phyloP scores from a whole-genome alignment of 2,329 filamentous ascomycete genomes.

The Teratosphaeria gauchensis region DNA sequence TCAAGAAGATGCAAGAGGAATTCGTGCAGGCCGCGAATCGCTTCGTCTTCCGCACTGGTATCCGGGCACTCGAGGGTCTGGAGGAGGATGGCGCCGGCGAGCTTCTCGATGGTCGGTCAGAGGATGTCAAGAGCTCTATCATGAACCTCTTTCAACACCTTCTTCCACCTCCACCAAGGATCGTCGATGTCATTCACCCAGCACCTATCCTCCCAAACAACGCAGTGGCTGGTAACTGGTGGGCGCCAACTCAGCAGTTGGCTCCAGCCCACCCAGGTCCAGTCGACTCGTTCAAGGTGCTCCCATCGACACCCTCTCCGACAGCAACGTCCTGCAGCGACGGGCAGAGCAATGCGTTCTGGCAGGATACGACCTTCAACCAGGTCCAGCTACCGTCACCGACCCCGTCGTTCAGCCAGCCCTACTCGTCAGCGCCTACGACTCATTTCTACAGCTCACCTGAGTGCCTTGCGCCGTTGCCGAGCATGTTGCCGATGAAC shows the following conservation, averaged over 20 bases:
- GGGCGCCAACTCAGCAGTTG: slow-evolving; percentile 47
- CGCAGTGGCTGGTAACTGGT: slow-evolving; percentile 57
- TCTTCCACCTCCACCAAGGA: slow-evolving; percentile 75
- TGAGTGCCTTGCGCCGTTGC: slow-evolving; percentile 63
- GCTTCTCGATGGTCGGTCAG: slow-evolving; percentile 79
- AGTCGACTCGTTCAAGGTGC: slow-evolving; percentile 80
- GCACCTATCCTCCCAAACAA: slow-evolving; percentile 77
- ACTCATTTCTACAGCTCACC: slow-evolving; percentile 69
- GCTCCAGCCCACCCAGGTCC: slow-evolving; percentile 57
- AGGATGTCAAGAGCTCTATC: slow-evolving; percentile 85
- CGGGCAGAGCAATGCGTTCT: slow-evolving; percentile 60
- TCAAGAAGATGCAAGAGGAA: slow-evolving; percentile 95
- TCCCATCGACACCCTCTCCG: slow-evolving; percentile 79
- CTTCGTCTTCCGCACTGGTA: slow-evolving; percentile 87
- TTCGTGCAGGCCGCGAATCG: slow-evolving; percentile 95
- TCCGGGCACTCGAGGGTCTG: slow-evolving; percentile 81
- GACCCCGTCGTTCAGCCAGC: slow-evolving; percentile 69
- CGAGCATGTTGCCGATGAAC: slow-evolving; percentile 74
- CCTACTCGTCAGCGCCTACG: slow-evolving; percentile 48
- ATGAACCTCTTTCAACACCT: slow-evolving; percentile 75
- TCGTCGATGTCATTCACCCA: slow-evolving; percentile 81
- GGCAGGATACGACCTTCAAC: slow-evolving; percentile 67
- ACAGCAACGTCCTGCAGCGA: slow-evolving; percentile 59
- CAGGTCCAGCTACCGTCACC: slow-evolving; percentile 66
- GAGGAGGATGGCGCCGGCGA: slow-evolving; percentile 96